These are phyloP conservation scores for Hypomontagnella submonticulosa DNA, from an alignment of 495 filamentous ascomycete genomes.

Conservation along the genomic window DNA sequence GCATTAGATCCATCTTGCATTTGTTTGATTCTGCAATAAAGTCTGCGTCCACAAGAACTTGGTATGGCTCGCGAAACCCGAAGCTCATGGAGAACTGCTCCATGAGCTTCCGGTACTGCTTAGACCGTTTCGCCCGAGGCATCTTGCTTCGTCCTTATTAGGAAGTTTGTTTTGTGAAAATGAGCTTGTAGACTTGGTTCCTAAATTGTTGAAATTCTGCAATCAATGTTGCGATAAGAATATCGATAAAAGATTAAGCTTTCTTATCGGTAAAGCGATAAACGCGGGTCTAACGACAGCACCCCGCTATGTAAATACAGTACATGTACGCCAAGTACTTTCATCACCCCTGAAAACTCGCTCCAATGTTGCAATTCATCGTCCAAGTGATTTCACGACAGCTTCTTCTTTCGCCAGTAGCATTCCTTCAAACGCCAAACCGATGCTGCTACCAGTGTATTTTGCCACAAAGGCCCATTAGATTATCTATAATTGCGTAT, in stretches of 20 bases:
- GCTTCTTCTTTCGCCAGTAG: background rate
- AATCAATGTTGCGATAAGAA: conserved; percentile 18
- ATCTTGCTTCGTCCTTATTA: conserved; percentile 59
- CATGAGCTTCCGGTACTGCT: conserved; percentile 98
- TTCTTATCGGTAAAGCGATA: conserved; percentile 14
- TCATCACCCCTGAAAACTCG: no score
- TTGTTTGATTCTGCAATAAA: conserved; percentile 76
- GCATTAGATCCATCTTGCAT: conserved; percentile 84
- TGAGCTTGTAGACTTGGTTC: conserved; percentile 13
- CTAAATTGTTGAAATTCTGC: conserved; percentile 31
- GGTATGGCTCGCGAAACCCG: conserved; percentile 91
- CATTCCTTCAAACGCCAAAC: conserved; percentile 22
- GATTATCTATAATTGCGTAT: conserved; percentile 7
- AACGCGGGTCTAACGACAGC: background rate
- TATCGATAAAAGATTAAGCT: conserved; percentile 29
- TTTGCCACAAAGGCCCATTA: no score
- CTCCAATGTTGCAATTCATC: no score
- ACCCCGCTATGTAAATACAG: background rate
- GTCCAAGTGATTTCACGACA: background rate
- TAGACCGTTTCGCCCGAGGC: conserved; percentile 86
- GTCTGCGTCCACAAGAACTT: conserved; percentile 88
- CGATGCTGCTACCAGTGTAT: conserved; percentile 8
- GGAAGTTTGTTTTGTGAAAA: conserved; percentile 5
- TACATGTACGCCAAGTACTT: no score
- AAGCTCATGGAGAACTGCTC: conserved; percentile 84